Evolutionary conservation across 495 filamentous ascomycete genomes (phyloP), one percentile per base, ranked within the genome.

Genomic region (Penicilliopsis zonata): DNA sequence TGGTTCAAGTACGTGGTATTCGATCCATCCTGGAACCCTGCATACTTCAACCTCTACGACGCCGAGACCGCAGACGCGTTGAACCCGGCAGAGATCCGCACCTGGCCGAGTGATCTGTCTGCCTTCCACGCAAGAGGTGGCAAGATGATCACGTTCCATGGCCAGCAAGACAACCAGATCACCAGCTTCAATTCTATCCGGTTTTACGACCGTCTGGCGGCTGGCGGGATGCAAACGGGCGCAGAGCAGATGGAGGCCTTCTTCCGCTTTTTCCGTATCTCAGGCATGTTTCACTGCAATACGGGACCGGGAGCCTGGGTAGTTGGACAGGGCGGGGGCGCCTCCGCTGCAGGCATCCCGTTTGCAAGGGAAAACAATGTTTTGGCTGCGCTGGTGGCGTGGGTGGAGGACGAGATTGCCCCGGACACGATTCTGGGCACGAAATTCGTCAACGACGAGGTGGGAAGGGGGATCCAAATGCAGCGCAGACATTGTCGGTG

Each of bases 231-330:
- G 63, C 38, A 47, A 3, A 30, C 59, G 9, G 30, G 43, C 0
- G 56, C 63, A 0, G 14, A 45, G 2, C 36, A 63, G 1, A 44
- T 76, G 8, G 72, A 79, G 37, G 56, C 61, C 2, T 78, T 76
- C 44, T 69, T 74, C 28, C 64, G 74, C 30, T 72, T 68, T 48
- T 80, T 78, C 52, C 55, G 61, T 1, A 68, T 77, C 37, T 61
- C 63, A 18, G 75, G 74, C 0, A 71, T 74, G 62, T 50, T 46
- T 15, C 72, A 74, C 40, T 74, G 66, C 40, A 46, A 40, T 10
- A 47, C 43, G 8, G 72, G 71, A 5, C 57, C 63, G n/a, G 73
- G 74, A 0, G 72, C 68, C 0, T 61, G 58, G 44, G 57, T 58
- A 13, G 66, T 77, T 34, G 70, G 72, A 0, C 66, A 74, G 42